Percentiles rank a stretch among this genome's conserved stretches.
phyloP scores from a whole-genome alignment of 306 rosid genomes.

The Prunus kanzakura region DNA sequence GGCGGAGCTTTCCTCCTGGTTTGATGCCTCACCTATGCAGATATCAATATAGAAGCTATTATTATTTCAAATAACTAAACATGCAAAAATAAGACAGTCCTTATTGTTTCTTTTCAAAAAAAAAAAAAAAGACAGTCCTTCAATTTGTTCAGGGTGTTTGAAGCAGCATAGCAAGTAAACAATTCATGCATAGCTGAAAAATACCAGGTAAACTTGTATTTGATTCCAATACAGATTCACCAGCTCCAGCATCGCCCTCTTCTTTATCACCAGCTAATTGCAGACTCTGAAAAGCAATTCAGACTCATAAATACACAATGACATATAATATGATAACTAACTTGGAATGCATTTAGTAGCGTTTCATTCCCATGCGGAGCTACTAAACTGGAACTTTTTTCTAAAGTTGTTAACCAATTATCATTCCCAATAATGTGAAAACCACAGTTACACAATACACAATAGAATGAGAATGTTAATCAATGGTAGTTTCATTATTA shows the following conservation, averaged over 20 bases:
- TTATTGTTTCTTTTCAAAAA: no score
- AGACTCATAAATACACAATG: background rate
- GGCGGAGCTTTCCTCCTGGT: constrained; percentile 21
- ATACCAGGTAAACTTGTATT: constrained; percentile 36
- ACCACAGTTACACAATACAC: background rate
- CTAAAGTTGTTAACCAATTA: constrained; percentile 5
- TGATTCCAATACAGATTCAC: constrained; percentile 29
- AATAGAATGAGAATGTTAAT: no score
- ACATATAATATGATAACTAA: background rate
- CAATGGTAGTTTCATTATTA: no score
- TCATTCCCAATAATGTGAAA: background rate
- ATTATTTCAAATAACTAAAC: background rate
- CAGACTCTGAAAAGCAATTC: constrained; percentile 33
- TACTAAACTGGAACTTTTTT: background rate
- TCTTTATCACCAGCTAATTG: constrained; percentile 18
- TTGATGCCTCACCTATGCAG: constrained; percentile 31
- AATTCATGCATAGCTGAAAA: background rate
- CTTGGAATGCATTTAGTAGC: background rate
- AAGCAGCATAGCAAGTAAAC: background rate
- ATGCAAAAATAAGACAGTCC: background rate
- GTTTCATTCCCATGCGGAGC: background rate
- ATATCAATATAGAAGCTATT: constrained; percentile 11
- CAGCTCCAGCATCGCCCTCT: constrained; percentile 23
- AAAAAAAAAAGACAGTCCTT: background rate
- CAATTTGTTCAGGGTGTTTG: background rate